Conservation (phyloP, 805 yeast species). For the Cyberlindnera mycetangii region DNA sequence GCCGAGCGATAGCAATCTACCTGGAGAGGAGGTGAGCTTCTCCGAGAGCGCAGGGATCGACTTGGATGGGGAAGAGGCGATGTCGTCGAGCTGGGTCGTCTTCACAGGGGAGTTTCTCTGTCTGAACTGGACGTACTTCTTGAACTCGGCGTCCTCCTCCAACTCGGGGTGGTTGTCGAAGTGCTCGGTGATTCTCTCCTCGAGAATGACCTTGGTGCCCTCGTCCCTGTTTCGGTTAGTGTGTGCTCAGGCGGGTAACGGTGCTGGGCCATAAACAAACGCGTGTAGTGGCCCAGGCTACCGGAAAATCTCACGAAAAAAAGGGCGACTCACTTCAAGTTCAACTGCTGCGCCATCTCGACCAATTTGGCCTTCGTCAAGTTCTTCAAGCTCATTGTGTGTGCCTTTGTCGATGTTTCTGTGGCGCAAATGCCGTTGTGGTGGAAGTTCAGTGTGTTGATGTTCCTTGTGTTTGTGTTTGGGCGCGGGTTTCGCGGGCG, state of each 20-base stretch:
- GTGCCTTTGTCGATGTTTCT: constrained; percentile 5
- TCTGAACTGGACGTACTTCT: constrained; percentile 27
- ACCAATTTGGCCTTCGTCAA: constrained; percentile 37
- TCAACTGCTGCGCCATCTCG: constrained; percentile 34
- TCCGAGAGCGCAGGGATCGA: constrained; percentile 13
- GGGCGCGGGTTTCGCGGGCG: constrained; percentile 1
- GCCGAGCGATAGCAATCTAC: constrained; percentile 19
- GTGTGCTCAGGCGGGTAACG: neutral
- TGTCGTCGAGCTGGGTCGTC: constrained; percentile 11
- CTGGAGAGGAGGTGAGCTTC: constrained; percentile 22
- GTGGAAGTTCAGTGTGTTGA: constrained; percentile 4
- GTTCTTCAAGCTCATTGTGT: constrained; percentile 31
- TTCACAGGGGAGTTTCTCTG: constrained; percentile 29
- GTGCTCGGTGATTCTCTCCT: constrained; percentile 28
- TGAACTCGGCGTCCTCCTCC: constrained; percentile 22
- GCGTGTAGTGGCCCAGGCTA: no score
- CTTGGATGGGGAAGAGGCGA: constrained; percentile 13
- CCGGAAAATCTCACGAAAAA: no score
- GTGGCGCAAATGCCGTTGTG: constrained; percentile 3
- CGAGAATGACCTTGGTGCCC: constrained; percentile 31
- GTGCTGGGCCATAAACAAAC: no score
- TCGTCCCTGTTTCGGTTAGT: constrained; percentile 18
- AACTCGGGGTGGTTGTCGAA: constrained; percentile 33
- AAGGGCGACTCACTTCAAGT: constrained; percentile 34
- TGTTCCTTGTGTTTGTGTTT: constrained; percentile 7